Evolutionary conservation across 106 monocot genomes (phyloP).

Genomic region (Dendrobium nobile): DNA sequence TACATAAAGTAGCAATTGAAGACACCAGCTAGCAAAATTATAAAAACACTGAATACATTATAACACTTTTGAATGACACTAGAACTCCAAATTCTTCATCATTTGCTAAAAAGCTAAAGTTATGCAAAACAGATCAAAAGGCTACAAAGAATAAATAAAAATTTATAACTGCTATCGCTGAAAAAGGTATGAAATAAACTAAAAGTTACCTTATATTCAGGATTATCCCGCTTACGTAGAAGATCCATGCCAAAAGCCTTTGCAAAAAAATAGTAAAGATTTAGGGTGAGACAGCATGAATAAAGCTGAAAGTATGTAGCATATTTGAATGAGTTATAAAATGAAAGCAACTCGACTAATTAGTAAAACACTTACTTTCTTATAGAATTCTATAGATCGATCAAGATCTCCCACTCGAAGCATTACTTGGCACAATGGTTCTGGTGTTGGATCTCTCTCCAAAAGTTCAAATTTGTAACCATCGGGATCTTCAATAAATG

Average conservation of each 20-base stretch:
- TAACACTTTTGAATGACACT: neutral
- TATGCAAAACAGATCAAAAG: neutral
- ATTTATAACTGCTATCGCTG: neutral
- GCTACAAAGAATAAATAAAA: neutral
- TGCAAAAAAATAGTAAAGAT: neutral
- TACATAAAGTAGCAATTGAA: neutral
- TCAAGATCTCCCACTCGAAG: slow-evolving; percentile 83
- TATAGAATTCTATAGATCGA: slow-evolving; percentile 65
- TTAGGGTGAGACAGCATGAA: neutral
- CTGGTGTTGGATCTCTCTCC: slow-evolving; percentile 68
- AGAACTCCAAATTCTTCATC: neutral
- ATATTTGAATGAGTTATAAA: neutral
- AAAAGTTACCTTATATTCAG: slow-evolving; percentile 71
- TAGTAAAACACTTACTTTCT: slow-evolving; percentile 41
- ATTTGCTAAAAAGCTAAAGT: neutral
- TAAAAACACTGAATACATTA: neutral
- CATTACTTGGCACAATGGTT: slow-evolving; percentile 94
- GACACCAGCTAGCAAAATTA: neutral
- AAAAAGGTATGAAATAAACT: neutral
- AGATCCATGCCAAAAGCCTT: slow-evolving; percentile 99
- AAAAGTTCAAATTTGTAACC: slow-evolving; percentile 89
- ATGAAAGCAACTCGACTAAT: neutral
- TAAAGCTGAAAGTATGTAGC: neutral
- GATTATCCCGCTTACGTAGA: slow-evolving; percentile 78
- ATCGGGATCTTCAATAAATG: slow-evolving; percentile 89